Conservation (phyloP, 148 eudicot genomes). For the Vaccinium macrocarpon region DNA sequence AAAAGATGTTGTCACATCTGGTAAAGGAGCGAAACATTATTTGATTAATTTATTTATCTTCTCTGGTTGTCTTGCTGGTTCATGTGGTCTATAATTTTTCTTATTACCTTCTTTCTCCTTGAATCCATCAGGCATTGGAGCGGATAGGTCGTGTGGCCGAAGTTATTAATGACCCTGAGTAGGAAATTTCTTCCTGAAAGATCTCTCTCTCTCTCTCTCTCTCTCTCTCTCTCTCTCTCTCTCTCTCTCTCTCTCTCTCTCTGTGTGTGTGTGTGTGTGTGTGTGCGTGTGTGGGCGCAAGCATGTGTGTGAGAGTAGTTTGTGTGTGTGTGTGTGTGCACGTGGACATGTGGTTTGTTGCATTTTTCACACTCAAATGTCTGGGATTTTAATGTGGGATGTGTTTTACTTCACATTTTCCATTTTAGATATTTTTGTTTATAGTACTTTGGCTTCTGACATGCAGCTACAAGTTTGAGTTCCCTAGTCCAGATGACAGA, state of each 20-base stretch:
- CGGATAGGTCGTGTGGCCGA: constrained; percentile 85
- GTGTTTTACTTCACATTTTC: background rate
- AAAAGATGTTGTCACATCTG: constrained; percentile 7
- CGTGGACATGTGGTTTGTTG: background rate
- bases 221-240: too few species aligned
- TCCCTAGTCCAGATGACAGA: constrained; percentile 98
- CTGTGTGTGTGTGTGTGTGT: background rate
- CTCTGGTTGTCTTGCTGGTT: background rate
- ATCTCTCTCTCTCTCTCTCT: background rate
- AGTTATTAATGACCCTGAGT: constrained; percentile 97
- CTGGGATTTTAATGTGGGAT: background rate
- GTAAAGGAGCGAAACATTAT: background rate
- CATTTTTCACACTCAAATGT: background rate
- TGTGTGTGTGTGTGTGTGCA: background rate
- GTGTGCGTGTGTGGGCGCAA: background rate
- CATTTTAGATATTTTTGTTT: constrained; percentile 12
- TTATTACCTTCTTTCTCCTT: constrained; percentile 8
- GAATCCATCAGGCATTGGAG: constrained; percentile 71
- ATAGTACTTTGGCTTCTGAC: constrained; percentile 17
- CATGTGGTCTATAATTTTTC: background rate
- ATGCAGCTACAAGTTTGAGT: constrained; percentile 97
- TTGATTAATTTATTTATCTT: background rate
- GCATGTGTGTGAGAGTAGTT: too few species aligned
- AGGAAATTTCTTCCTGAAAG: constrained; percentile 31
- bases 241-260: too few species aligned